A percentile compares a stretch with the other conserved stretches of the same genome.
These are phyloP conservation scores for Xylaria sp. DNA, from an alignment of 495 filamentous ascomycete species.

Conservation along the genomic window DNA sequence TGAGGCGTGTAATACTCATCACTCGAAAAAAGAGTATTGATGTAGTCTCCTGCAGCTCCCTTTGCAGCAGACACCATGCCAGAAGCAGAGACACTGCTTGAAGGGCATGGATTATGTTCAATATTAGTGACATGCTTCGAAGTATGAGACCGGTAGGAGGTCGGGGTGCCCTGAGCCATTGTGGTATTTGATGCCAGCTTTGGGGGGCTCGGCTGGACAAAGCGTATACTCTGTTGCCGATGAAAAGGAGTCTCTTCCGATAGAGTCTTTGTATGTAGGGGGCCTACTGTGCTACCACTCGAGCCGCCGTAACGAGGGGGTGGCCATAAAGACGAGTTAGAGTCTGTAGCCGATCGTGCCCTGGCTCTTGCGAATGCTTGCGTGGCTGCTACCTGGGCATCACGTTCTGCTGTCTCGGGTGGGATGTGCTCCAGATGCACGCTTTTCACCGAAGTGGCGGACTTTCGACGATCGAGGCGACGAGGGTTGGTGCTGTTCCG, in stretches of 20 bases:
- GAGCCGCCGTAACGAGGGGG: constrained; percentile 26
- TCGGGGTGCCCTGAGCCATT: not conserved
- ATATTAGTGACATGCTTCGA: not conserved
- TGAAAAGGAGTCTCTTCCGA: constrained; percentile 32
- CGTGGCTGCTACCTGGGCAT: constrained; percentile 73
- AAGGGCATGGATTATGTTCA: constrained; percentile 28
- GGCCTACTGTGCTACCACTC: not conserved
- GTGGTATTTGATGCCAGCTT: not conserved
- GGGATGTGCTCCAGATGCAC: constrained; percentile 57
- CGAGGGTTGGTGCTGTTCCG: constrained; percentile 44
- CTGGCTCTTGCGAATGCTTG: constrained; percentile 68
- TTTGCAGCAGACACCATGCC: constrained; percentile 45
- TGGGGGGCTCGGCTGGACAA: constrained; percentile 48
- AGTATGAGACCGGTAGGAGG: not conserved
- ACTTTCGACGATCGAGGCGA: constrained; percentile 66
- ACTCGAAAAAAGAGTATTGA: constrained; percentile 44
- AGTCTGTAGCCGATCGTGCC: constrained; percentile 43
- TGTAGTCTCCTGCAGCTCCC: constrained; percentile 44
- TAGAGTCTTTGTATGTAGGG: not conserved
- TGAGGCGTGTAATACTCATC: constrained; percentile 63
- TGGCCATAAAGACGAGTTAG: constrained; percentile 40
- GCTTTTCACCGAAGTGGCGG: constrained; percentile 64
- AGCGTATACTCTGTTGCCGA: constrained; percentile 62
- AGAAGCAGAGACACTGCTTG: constrained; percentile 43
- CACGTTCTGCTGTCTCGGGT: constrained; percentile 61